These are phyloP conservation scores for Populus hybrid DNA, from an alignment of 441 rosid species.

Conservation along the genomic window DNA sequence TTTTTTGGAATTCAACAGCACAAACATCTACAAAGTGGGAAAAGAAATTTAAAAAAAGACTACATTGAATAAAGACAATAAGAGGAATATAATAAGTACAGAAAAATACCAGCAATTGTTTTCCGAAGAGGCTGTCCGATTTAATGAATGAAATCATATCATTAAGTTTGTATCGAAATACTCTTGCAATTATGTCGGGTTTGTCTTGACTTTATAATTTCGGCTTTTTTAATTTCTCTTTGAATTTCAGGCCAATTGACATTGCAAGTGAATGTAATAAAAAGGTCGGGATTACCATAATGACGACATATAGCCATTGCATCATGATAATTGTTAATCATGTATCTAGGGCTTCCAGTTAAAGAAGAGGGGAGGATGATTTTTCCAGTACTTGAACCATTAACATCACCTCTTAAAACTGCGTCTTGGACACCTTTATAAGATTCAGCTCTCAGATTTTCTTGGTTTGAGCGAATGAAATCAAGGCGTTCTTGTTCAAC, in stretches of 20 bases:
- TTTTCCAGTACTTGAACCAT: not conserved
- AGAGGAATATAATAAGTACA: not conserved
- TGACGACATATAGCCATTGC: not conserved
- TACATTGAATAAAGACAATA: no score
- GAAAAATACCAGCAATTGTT: not conserved
- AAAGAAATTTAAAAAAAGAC: no score
- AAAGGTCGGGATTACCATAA: not conserved
- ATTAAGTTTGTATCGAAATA: not conserved
- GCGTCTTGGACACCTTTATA: not conserved
- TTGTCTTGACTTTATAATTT: not conserved
- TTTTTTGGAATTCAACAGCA: conserved; percentile 5
- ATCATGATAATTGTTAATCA: not conserved
- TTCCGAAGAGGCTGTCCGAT: not conserved
- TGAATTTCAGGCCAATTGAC: not conserved
- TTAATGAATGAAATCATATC: not conserved
- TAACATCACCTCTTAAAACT: not conserved
- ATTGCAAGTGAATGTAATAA: conserved; percentile 11
- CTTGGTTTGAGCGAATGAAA: not conserved
- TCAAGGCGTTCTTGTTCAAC: not conserved
- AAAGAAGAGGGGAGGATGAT: not conserved
- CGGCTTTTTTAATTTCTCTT: not conserved
- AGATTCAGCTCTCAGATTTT: not conserved
- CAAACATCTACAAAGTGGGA: not conserved
- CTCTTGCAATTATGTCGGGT: not conserved
- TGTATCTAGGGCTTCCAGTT: not conserved